Evolutionary conservation across 225 moss, liverwort and hornwort species (phyloP).

Genomic region (Sphagnum contortum): DNA sequence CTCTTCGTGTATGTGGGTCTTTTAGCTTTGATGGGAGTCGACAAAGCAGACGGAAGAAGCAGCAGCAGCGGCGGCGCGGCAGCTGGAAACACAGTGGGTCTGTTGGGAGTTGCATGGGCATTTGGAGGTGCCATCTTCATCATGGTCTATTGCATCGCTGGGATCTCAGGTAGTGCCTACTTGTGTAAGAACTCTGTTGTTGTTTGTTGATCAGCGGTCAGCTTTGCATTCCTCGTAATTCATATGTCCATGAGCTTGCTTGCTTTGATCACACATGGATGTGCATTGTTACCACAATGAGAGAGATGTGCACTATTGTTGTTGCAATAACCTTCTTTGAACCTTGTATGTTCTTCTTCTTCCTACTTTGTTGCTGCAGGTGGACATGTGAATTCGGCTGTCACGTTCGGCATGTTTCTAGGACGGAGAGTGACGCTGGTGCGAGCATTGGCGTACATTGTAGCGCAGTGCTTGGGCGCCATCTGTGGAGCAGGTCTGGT

Average conservation of each 20-base stretch:
- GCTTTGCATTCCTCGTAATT: no score
- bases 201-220: neutral
- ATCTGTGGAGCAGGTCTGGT: constrained; percentile 19
- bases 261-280: no score
- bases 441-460: constrained; percentile 15
- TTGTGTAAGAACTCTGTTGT: neutral
- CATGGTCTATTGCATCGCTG: constrained; percentile 34
- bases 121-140: constrained; percentile 34
- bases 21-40: constrained; percentile 7
- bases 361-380: constrained; percentile 6
- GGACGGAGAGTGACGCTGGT: constrained; percentile 19
- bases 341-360: no score
- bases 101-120: constrained; percentile 16
- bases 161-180: constrained; percentile 18
- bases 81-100: constrained; percentile 1
- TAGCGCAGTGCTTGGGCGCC: constrained; percentile 17
- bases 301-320: no score
- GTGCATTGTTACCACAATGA: no score
- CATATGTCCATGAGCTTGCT: no score
- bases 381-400: constrained; percentile 26
- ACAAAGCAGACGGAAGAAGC: no score
- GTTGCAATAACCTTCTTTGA: no score
- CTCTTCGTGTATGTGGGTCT: constrained; percentile 12
- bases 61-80: neutral
- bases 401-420: constrained; percentile 21